Evolutionary conservation across 2,329 filamentous ascomycete genomes (phyloP).

Genomic region (Colletotrichum melonis): DNA sequence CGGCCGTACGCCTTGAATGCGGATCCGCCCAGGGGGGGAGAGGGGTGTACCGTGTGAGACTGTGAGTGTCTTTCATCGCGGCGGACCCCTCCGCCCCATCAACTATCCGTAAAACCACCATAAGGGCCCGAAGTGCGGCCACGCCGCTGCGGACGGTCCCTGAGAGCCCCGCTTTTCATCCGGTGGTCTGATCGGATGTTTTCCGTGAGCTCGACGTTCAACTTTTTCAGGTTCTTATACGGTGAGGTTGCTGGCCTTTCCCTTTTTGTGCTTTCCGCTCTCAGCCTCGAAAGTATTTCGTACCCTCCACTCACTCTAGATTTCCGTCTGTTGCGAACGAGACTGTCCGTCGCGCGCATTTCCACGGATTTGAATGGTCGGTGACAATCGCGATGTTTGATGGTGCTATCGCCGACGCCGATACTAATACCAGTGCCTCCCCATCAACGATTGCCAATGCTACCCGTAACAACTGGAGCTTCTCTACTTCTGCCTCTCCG

Average conservation of each 20-base stretch:
- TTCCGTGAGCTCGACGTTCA: conserved; percentile 15
- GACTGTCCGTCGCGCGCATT: neutral
- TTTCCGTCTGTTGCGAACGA: too few relatives aligned
- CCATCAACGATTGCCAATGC: neutral
- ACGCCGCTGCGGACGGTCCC: conserved; percentile 1
- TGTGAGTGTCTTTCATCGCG: neutral
- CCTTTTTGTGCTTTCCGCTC: neutral
- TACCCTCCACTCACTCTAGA: neutral
- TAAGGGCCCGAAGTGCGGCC: conserved; percentile 34
- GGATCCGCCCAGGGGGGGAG: neutral
- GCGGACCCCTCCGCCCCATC: too few relatives aligned
- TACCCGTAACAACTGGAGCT: too few relatives aligned
- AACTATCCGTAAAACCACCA: neutral
- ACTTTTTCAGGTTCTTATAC: too few relatives aligned
- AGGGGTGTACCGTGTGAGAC: too few relatives aligned
- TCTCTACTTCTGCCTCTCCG: too few relatives aligned
- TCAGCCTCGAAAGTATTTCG: neutral
- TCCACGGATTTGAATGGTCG: neutral
- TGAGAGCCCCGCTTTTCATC: conserved; percentile 9
- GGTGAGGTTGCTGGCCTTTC: neutral
- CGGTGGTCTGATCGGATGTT: conserved; percentile 31
- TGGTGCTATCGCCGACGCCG: neutral
- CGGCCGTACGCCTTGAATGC: conserved; percentile 16
- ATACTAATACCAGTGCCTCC: neutral
- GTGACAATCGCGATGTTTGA: neutral